Evolutionary conservation across 2,329 filamentous ascomycete species (phyloP), one percentile per base, ranked within the genome.

Genomic region (Penicillium verrucosum): DNA sequence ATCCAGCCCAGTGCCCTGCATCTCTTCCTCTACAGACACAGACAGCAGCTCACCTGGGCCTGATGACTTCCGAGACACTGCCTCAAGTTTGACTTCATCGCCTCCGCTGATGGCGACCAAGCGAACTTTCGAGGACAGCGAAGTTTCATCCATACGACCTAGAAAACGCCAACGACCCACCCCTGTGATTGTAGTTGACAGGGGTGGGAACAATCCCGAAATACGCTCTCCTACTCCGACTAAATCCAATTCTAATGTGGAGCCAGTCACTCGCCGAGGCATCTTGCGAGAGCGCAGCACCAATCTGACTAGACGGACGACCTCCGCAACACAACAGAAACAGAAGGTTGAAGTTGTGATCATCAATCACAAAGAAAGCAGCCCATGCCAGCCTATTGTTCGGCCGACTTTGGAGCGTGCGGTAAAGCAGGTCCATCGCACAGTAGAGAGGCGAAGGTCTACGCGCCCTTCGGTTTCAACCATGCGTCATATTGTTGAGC

Each of bases 41-140:
- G 67, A 65, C 29, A 68, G 61, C 51, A 65, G 60, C 29, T 68
- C 66, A 27, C 41, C 60, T 8, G 58, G 48, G 12, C 65, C 64
- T 27, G 62, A 62, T 23, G 27, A 54, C 3, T 66, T 64, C n/a
- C 54, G 58, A 34, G 51, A 63, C 5, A 53, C 57, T 32, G 58
- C 60, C 14, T 70, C 69, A 12, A 74, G 67, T 51, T 52, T 68
- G 32, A 69, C 65, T 40, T 74, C 71, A 21, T 72, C 70, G 18
- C 64, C 70, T 29, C 63, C 67, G 45, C 69, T 68, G 16, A 36
- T 64, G 44, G 60, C 62, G 8, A 57, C 51, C 21, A 71, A 70
- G 44, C 62, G 68, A 23, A 41, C 58, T 16, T 54, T 46, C 29
- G 50, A 61, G 29, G 51, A 52, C 32, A 30, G 53, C 11, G 60